Evolutionary conservation across 108 stramenopile genomes (phyloP).

Genomic region (Nitzschia palea): DNA sequence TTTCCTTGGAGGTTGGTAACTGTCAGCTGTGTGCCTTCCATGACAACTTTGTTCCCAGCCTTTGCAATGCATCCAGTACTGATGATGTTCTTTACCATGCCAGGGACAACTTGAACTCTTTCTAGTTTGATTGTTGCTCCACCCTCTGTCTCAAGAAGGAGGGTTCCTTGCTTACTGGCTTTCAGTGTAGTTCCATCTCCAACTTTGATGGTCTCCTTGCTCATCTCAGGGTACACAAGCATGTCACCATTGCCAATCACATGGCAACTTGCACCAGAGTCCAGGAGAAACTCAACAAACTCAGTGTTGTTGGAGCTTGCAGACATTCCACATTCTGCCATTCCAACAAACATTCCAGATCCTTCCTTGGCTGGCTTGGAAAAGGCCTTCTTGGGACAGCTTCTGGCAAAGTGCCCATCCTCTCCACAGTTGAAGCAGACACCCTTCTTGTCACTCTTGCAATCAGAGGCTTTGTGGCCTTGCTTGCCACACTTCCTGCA

Average conservation of each 20-base stretch:
- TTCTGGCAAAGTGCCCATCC: constrained; percentile 1
- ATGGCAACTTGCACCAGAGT: no score
- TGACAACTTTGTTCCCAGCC: no score
- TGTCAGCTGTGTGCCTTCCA: no score
- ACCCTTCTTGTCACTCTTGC: background rate
- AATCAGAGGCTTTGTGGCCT: background rate
- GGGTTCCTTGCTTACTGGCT: background rate
- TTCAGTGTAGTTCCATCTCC: no score
- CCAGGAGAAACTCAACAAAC: no score
- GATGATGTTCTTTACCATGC: background rate
- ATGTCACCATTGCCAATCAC: no score
- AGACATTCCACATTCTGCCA: background rate
- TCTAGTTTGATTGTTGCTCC: background rate
- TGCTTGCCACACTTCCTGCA: background rate
- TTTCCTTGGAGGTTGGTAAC: no score
- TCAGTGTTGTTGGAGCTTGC: no score
- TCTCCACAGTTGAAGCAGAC: constrained; percentile 4
- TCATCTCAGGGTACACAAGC: no score
- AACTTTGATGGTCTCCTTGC: no score
- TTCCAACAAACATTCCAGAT: background rate
- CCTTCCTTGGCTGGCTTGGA: background rate
- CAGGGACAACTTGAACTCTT: background rate
- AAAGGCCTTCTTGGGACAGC: background rate
- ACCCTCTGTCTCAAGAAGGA: background rate
- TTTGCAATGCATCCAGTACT: no score